Base-by-base conservation (phyloP, 106 monocot genomes). In the Hemerocallis citrina region DNA sequence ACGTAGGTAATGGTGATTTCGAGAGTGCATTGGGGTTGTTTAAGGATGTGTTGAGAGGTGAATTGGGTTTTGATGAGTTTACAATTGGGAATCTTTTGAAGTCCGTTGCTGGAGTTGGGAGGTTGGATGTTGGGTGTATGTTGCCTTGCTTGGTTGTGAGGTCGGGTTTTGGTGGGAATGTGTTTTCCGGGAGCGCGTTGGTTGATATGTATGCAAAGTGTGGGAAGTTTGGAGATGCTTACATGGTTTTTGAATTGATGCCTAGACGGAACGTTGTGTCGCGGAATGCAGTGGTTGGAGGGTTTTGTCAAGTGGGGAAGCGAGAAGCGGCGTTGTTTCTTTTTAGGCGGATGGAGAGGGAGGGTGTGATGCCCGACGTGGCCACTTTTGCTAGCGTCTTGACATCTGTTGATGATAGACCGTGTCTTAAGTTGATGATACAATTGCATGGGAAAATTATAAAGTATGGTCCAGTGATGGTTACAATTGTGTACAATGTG, bases 191-290 rank as follows among this genome's bases (percentile, higher is more conserved):
- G 7, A 87, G 75, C n/a, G 92, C 92, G 0, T 45, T 92, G 6
- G 56, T 84, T 8, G 83, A 83, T 40, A 61, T 81, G 69, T 92
- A 92, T 25, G 77, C 68, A 0, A 92, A 88, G 50, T 87, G 80
- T 59, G 63, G 74, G 1, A 62, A 6, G 40, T 24, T 79, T 12
- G 13, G 13, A 0, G 81, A 84, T 27, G 80, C 86, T 15, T 37
- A 25, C 7, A n/a, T 14, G 33, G 51, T 71, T 20, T 79, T 92
- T 15, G 11, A 24, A 45, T 14, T 41, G 0, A 75, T 86, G 73
- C 66, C 64, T 0, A 47, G 62, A 7, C 62, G 44, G 3, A 88
- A 88, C 42, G 60, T 48, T 6, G 87, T 88, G 21, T 77, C 87
- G 2, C 87, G 83, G 86, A 92, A 92, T 54, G 63, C 81, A 7